A percentile compares a stretch with the other conserved stretches of the same genome.
Conservation (phyloP, 2,329 filamentous ascomycete genomes). For the Plenodomus biglobosus region DNA sequence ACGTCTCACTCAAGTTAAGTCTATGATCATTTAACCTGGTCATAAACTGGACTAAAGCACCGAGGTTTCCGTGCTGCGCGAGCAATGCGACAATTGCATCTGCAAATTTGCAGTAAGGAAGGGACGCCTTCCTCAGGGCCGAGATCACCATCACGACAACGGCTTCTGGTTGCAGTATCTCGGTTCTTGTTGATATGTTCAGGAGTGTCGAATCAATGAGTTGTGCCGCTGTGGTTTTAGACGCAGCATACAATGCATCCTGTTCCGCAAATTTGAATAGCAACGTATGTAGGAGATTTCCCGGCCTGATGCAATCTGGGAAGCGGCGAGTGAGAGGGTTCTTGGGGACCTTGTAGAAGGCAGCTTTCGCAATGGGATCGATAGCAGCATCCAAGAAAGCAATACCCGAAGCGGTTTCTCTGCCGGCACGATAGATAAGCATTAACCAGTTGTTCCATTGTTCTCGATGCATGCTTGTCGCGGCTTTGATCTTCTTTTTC, state of each 20-base stretch:
- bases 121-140: background rate
- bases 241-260: background rate
- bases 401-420: background rate
- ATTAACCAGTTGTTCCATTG: background rate
- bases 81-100: background rate
- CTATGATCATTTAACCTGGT: background rate
- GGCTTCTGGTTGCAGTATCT: background rate
- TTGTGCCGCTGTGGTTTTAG: background rate
- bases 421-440: background rate
- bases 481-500: background rate
- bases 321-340: background rate
- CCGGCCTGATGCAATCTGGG: background rate
- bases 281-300: background rate
- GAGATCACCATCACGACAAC: background rate
- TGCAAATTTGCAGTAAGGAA: background rate
- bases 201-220: background rate
- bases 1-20: background rate
- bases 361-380: background rate
- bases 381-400: background rate
- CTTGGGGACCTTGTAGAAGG: background rate
- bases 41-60: background rate
- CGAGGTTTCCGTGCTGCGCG: background rate
- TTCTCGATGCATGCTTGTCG: background rate
- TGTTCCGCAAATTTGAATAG: background rate
- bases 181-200: background rate